Evolutionary conservation across 768 basidiomycete genomes (phyloP).

Genomic region (Lentinula aciculospora): DNA sequence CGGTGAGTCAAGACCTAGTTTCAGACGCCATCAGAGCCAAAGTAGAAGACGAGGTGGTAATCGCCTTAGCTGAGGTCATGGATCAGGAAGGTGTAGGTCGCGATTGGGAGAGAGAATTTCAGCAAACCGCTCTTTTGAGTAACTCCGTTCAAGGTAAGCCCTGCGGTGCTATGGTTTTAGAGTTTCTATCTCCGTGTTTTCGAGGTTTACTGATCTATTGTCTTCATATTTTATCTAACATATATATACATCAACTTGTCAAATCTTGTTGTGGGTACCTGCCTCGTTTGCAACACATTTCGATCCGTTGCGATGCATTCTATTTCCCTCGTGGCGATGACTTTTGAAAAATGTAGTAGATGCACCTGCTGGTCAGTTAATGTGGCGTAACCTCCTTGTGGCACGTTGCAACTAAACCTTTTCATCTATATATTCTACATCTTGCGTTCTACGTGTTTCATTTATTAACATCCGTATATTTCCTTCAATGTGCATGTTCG

Average conservation of each 20-base stretch:
- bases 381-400: background rate
- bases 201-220: background rate
- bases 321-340: background rate
- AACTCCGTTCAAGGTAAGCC: background rate
- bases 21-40: constrained; percentile 26
- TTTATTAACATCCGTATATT: background rate
- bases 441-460: constrained; percentile 8
- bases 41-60: constrained; percentile 61
- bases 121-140: constrained; percentile 24
- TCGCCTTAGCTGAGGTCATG: constrained; percentile 71
- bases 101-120: constrained; percentile 69
- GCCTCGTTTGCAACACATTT: background rate
- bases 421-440: constrained; percentile 33
- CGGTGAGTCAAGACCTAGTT: constrained; percentile 18
- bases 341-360: background rate
- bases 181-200: background rate
- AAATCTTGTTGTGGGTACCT: background rate
- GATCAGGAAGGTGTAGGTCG: constrained; percentile 30
- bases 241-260: background rate
- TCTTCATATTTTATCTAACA: background rate
- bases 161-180: background rate
- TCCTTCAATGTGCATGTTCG: background rate
- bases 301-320: background rate
- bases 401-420: constrained; percentile 2
- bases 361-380: background rate